phyloP scores from a whole-genome alignment of 2,329 filamentous ascomycete genomes.

The Xylariomycetidae sp. region DNA sequence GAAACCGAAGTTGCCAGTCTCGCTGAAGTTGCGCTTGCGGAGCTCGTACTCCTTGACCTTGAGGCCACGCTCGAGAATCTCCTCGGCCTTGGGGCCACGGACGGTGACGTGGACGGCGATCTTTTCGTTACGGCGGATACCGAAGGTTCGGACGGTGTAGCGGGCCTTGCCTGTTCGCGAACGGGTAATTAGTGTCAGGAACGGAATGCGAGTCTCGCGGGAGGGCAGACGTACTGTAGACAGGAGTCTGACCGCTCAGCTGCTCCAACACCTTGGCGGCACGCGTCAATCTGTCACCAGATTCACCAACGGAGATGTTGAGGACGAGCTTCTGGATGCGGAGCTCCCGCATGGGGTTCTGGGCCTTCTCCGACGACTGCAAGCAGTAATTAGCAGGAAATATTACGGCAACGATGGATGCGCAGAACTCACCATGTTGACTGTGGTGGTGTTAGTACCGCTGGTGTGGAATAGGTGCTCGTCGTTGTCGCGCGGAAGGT shows the following conservation, averaged over 20 bases:
- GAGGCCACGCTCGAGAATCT: slow-evolving; percentile 99
- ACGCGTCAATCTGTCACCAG: slow-evolving; percentile 99
- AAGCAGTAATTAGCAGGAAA: no score
- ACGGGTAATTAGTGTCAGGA: slow-evolving; percentile 9
- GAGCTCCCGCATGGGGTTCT: slow-evolving; percentile 99
- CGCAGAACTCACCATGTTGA: slow-evolving; percentile 32
- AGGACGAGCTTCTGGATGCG: slow-evolving; percentile 70
- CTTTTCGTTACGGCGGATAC: slow-evolving; percentile 99
- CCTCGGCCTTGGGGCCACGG: slow-evolving; percentile 97
- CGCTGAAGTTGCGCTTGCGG: slow-evolving; percentile 98
- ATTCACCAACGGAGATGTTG: slow-evolving; percentile 93
- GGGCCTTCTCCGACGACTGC: slow-evolving; percentile 71
- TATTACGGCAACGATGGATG: not conserved
- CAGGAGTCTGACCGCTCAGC: slow-evolving; percentile 97
- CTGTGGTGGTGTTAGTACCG: slow-evolving; percentile 23
- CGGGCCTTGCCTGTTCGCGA: slow-evolving; percentile 79
- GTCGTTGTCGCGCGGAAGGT: slow-evolving; percentile 6
- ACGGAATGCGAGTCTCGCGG: not conserved
- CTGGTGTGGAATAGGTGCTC: slow-evolving; percentile 11
- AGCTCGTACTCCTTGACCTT: slow-evolving; percentile 99
- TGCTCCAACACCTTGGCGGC: slow-evolving; percentile 99
- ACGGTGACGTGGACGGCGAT: slow-evolving; percentile 99
- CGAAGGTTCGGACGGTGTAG: slow-evolving; percentile 99
- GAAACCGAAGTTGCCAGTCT: slow-evolving; percentile 99
- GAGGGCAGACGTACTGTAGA: slow-evolving; percentile 75